Evolutionary conservation across 176 grass and related monocot genomes (phyloP), one percentile per base, ranked within the genome.

Genomic region (Phoenix dactylifera): DNA sequence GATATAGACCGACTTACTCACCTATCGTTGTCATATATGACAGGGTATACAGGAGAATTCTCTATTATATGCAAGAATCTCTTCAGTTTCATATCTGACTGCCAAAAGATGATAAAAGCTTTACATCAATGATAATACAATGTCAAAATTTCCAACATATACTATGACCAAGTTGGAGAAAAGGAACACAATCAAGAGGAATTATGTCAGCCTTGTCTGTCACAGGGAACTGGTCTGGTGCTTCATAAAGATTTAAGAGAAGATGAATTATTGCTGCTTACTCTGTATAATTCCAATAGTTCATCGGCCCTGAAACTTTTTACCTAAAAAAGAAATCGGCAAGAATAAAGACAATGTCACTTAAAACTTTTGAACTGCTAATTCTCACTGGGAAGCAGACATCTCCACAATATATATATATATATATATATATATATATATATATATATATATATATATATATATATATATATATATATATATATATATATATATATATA

Each of bases 1-100:
- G 12, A 74, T 61, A 50, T 5, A 6, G 28, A 0, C 35, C 51
- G 39, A 23, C 19, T 67, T 70, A 25, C 15, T 82, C 51, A 98
- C 93, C 87, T 92, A 59, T 81, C 92, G 68, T 70, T 86, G 64
- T 98, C 88, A 83, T 92, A 92, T 77, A 92, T 98, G 62, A 98
- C 88, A 64, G 84, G 93, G 53, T 89, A 98, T 19, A 92, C 87
- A 39, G 88, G 79, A 56, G 93, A 92, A 26, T 89, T 88, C 67
- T 98, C 93, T 5, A 98, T 98, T 76, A 92, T 89, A 75, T 89
- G 88, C 67, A 92, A 73, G 74, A 92, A 98, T 39, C 89, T 98
- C 88, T 92, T 98, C 67, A 98, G 67, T 64, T 98, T 98, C 70
- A 89, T 58, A 73, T 98, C 93, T 19, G 83, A 85, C 93, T 98